A percentile compares a stretch with the other conserved stretches of the same genome.
Evolutionary conservation across 2,329 filamentous ascomycete genomes (phyloP).

Genomic region (Microdochium nivale): DNA sequence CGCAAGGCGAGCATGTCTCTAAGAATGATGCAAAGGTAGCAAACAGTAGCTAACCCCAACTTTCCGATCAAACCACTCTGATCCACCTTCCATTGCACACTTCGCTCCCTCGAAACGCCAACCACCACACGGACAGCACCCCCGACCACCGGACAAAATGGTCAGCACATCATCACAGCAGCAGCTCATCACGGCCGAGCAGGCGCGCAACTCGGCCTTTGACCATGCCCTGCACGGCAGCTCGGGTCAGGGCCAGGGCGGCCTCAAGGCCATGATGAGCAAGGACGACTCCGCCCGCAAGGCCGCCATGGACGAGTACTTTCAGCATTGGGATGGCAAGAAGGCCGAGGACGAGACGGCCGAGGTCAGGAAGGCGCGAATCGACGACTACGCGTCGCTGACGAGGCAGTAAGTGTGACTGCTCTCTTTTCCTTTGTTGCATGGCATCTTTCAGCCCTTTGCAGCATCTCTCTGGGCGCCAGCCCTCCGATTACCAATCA

Average conservation of each 20-base stretch:
- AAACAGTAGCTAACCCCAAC: too few species aligned
- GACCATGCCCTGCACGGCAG: slow-evolving; percentile 57
- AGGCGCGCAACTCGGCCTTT: slow-evolving; percentile 27
- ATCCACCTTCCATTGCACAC: too few species aligned
- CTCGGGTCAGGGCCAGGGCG: slow-evolving; percentile 43
- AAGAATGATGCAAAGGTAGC: too few species aligned
- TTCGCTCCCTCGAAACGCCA: background rate
- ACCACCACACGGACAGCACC: background rate
- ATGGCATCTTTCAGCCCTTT: too few species aligned
- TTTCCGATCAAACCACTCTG: too few species aligned
- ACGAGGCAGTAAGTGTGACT: slow-evolving; percentile 53
- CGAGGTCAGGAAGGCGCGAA: slow-evolving; percentile 45
- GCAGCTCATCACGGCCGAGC: slow-evolving; percentile 3
- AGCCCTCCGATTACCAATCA: too few species aligned
- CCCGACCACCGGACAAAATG: background rate
- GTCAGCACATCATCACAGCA: background rate
- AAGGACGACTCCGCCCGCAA: slow-evolving; percentile 61
- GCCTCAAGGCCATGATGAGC: slow-evolving; percentile 54
- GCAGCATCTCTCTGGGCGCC: too few species aligned
- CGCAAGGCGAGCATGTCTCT: too few species aligned
- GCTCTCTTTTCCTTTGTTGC: background rate
- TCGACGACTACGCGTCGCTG: slow-evolving; percentile 63
- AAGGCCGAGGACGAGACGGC: slow-evolving; percentile 55
- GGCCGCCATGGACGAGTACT: slow-evolving; percentile 64
- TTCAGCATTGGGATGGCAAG: slow-evolving; percentile 75